Evolutionary conservation across 2,329 filamentous ascomycete genomes (phyloP).

Genomic region (Endoconidiophora polonica): DNA sequence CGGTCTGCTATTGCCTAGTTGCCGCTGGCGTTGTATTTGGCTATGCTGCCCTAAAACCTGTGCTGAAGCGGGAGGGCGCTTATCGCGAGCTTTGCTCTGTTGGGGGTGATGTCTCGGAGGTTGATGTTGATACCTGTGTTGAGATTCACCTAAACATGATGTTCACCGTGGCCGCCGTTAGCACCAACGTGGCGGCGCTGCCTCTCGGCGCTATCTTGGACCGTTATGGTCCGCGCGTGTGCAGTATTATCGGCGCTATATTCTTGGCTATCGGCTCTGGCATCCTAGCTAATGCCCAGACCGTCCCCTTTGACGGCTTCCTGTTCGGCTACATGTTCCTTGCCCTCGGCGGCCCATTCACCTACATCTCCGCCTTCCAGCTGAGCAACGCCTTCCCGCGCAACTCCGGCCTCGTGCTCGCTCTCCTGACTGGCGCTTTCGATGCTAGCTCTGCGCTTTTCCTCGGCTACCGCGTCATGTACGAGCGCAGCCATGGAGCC

Average conservation of each 20-base stretch:
- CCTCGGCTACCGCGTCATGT: slow-evolving; percentile 55
- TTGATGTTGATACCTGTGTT: slow-evolving; percentile 26
- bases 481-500: slow-evolving; percentile 35
- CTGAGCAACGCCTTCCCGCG: slow-evolving; percentile 69
- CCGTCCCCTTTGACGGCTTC: slow-evolving; percentile 56
- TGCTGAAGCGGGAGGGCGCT: slow-evolving; percentile 56
- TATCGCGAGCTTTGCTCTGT: slow-evolving; percentile 46
- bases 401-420: slow-evolving; percentile 62
- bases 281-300: slow-evolving; percentile 50
- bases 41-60: slow-evolving; percentile 69
- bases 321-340: slow-evolving; percentile 60
- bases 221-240: slow-evolving; percentile 60
- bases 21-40: slow-evolving; percentile 60
- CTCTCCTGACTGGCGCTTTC: slow-evolving; percentile 65
- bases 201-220: slow-evolving; percentile 77
- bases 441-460: slow-evolving; percentile 70
- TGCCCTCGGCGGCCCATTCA: slow-evolving; percentile 62
- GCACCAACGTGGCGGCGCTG: slow-evolving; percentile 72
- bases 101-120: slow-evolving; percentile 13
- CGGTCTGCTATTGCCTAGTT: slow-evolving; percentile 24
- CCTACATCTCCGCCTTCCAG: slow-evolving; percentile 72
- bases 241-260: slow-evolving; percentile 52
- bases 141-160: slow-evolving; percentile 65
- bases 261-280: slow-evolving; percentile 54
- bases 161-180: slow-evolving; percentile 81